Conservation (phyloP, 1,284 basidiomycete genomes). For the Bondarzewia mesenterica region DNA sequence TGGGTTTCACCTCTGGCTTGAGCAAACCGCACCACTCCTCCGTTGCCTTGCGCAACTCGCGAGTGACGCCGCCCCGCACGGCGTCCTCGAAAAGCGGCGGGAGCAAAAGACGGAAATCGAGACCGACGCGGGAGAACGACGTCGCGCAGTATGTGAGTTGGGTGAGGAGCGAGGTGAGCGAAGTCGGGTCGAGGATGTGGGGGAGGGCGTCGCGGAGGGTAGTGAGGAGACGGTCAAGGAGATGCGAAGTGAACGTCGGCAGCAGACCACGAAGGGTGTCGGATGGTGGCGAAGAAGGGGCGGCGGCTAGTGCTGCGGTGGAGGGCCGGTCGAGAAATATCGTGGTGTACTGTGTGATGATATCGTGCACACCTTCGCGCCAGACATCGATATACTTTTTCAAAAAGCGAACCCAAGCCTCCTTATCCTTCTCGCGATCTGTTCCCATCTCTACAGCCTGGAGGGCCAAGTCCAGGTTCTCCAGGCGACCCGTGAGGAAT, state of each 20-base stretch:
- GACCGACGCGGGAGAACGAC: constrained; percentile 88
- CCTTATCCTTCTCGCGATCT: constrained; percentile 42
- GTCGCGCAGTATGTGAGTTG: constrained; percentile 89
- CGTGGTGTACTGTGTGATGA: constrained; percentile 82
- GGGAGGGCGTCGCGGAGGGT: constrained; percentile 42
- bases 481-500: constrained; percentile 57
- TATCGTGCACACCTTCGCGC: constrained; percentile 88
- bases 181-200: constrained; percentile 49
- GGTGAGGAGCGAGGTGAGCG: constrained; percentile 79
- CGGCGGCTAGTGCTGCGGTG: constrained; percentile 12
- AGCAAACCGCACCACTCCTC: neutral
- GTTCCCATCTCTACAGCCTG: constrained; percentile 28
- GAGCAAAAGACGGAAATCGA: constrained; percentile 73
- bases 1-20: constrained; percentile 7
- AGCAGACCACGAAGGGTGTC: constrained; percentile 26
- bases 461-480: constrained; percentile 40
- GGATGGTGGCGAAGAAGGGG: constrained; percentile 9
- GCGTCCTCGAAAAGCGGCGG: constrained; percentile 56
- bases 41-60: constrained; percentile 29
- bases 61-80: constrained; percentile 35
- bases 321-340: constrained; percentile 75
- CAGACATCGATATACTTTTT: constrained; percentile 87
- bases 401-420: constrained; percentile 71
- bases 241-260: constrained; percentile 39
- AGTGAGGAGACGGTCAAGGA: constrained; percentile 51